Conservation (phyloP, 2,329 filamentous ascomycete species). For the Venturia pyrina region DNA sequence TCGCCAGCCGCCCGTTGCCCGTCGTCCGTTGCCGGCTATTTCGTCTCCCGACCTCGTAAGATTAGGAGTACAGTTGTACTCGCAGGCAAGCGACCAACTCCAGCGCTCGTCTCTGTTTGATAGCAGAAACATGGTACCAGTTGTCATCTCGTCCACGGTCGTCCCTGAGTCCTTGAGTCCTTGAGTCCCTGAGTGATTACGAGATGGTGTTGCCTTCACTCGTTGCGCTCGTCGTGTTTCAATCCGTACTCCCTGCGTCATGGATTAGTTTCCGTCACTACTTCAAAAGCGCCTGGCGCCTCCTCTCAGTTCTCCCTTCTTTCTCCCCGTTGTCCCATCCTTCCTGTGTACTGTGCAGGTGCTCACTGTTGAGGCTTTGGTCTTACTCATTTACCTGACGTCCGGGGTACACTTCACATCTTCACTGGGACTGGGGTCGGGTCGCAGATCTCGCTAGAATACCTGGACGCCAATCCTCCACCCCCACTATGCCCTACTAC, state of each 20-base stretch:
- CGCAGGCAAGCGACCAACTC: neutral
- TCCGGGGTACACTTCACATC: neutral
- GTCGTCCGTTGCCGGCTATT: neutral
- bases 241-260: neutral
- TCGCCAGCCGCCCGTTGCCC: too few relatives aligned
- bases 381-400: neutral
- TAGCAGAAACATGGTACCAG: neutral
- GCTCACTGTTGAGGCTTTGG: neutral
- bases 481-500: slow-evolving; percentile 3
- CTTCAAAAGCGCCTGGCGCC: neutral
- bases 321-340: neutral
- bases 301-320: neutral
- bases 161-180: neutral
- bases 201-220: neutral
- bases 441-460: neutral
- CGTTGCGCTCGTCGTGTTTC: neutral
- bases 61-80: neutral
- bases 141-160: neutral
- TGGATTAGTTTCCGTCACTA: neutral
- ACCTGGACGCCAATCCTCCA: neutral
- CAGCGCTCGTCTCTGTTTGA: neutral
- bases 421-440: neutral
- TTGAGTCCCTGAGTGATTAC: neutral
- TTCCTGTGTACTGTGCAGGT: neutral
- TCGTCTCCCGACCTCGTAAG: neutral